phyloP scores from a whole-genome alignment of 1,284 basidiomycete genomes.

The Schizophyllum amplum region DNA sequence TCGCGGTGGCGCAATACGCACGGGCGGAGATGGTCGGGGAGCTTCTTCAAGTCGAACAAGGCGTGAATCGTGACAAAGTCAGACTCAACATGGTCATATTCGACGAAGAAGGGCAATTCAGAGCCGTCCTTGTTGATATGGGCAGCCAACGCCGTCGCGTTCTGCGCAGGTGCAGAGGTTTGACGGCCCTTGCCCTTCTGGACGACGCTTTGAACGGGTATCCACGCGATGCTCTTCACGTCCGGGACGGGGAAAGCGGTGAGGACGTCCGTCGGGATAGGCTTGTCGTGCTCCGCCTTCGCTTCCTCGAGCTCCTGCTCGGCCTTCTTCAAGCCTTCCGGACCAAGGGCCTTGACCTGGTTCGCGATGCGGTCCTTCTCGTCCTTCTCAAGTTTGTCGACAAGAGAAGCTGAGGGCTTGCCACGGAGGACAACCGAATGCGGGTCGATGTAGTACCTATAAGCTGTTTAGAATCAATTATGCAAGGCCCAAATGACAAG shows the following conservation, averaged over 20 bases:
- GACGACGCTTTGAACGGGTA: slow-evolving; percentile 80
- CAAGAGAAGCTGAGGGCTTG: slow-evolving; percentile 83
- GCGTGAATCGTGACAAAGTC: slow-evolving; percentile 86
- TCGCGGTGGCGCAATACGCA: slow-evolving; percentile 29
- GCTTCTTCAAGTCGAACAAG: slow-evolving; percentile 65
- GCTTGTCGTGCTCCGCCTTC: slow-evolving; percentile 79
- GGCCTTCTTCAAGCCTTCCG: slow-evolving; percentile 72
- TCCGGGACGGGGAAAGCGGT: slow-evolving; percentile 83
- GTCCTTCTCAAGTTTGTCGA: slow-evolving; percentile 72
- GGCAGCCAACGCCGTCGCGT: slow-evolving; percentile 39
- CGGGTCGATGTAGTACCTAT: slow-evolving; percentile 73
- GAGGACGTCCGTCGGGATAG: slow-evolving; percentile 78
- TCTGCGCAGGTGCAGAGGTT: slow-evolving; percentile 14
- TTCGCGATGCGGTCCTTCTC: slow-evolving; percentile 74
- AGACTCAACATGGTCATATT: slow-evolving; percentile 90
- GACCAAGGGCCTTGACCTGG: slow-evolving; percentile 70
- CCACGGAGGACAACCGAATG: slow-evolving; percentile 73
- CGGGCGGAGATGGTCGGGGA: slow-evolving; percentile 73
- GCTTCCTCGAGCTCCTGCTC: slow-evolving; percentile 71
- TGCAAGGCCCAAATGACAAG: too few species aligned
- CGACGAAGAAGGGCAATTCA: slow-evolving; percentile 79
- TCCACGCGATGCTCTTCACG: slow-evolving; percentile 90
- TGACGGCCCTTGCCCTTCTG: slow-evolving; percentile 45
- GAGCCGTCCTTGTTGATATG: slow-evolving; percentile 69
- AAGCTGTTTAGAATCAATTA: too few species aligned